Evolutionary conservation across 2,329 filamentous ascomycete species (phyloP).

Genomic region (Ceratocystis eucalypticola): DNA sequence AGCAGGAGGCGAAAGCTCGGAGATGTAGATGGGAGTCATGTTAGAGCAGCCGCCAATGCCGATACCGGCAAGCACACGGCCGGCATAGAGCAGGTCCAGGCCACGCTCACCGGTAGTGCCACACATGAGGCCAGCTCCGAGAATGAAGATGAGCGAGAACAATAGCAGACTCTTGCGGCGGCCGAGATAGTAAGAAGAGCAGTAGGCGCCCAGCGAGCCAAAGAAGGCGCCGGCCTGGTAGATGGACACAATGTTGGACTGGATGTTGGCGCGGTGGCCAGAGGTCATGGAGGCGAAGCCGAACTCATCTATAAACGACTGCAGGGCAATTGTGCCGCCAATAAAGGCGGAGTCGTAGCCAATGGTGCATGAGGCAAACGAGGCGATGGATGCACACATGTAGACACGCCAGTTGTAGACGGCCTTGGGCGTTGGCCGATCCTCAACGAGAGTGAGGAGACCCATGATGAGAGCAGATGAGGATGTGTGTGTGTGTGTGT

Average conservation of each 20-base stretch:
- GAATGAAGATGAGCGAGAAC: constrained; percentile 49
- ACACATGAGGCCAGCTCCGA: constrained; percentile 48
- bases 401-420: constrained; percentile 52
- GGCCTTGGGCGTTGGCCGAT: constrained; percentile 41
- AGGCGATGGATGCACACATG: constrained; percentile 38
- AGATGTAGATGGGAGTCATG: constrained; percentile 50
- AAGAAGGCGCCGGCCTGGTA: constrained; percentile 76
- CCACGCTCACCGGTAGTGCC: constrained; percentile 45
- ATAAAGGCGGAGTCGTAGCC: constrained; percentile 55
- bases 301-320: constrained; percentile 42
- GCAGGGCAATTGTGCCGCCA: constrained; percentile 57
- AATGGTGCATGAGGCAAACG: constrained; percentile 44
- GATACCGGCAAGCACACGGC: constrained; percentile 49
- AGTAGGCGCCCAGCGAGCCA: constrained; percentile 57
- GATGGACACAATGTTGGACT: constrained; percentile 64
- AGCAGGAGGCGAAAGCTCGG: constrained; percentile 46
- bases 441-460: constrained; percentile 40
- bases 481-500: too few species aligned
- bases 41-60: constrained; percentile 51
- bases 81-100: constrained; percentile 49
- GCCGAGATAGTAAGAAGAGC: constrained; percentile 52
- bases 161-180: constrained; percentile 50
- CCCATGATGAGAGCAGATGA: constrained; percentile 26
- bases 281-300: constrained; percentile 38
- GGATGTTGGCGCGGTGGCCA: constrained; percentile 42